Base-by-base conservation (phyloP, 2,329 filamentous ascomycete genomes). In the Hawksworthiomyces lignivorus region DNA sequence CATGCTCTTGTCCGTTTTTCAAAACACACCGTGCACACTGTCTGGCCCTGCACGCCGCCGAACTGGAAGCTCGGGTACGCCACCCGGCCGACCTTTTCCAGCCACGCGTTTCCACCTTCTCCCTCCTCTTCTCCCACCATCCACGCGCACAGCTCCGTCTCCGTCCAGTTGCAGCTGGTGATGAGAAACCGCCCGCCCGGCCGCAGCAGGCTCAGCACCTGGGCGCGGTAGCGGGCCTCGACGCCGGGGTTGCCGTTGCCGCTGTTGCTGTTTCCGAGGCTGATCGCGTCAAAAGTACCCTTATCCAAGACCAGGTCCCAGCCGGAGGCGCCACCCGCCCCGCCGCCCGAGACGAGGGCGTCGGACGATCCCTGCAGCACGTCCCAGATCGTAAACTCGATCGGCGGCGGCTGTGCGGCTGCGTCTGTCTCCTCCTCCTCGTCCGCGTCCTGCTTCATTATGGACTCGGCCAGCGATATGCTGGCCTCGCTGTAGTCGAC, bases 91-190 rank as follows among this genome's bases (percentile, higher is more conserved):
- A 76, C 80, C 43, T 80, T 75, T 47, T 68, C 67, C 52, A 94
- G 70, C 37, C 67, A 56, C 9, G 50, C 52, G 45, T 30, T 26
- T 17, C 27, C 3, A 4, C 29, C 15, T 26, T 50, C 52, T 3
- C 44, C 51, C 29, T 49, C 36, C 4, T 47, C 52, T 36, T 50
- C 52, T 21, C 62, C 67, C 38, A 73, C 78, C 58, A 97, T 92
- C 88, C 90, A 97, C 14, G 64, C 65, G 46, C 73, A 69, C 54
- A 98, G 64, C 68, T 98, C 92, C 30, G 80, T 75, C 66, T 92
- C 88, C 1, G 90, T 97, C 92, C 92, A 98, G 64, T 98, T 98
- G 61, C 92, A 98, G 62, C 88, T 96, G 41, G 92, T 97, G 41
- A 98, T 77, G 46, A 96, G 63, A 53, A 97, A 75, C 19, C 87